Percentiles rank a stretch among this genome's conserved stretches.
Evolutionary conservation across 495 filamentous ascomycete species (phyloP).

Genomic region (Hamigera avellanea): DNA sequence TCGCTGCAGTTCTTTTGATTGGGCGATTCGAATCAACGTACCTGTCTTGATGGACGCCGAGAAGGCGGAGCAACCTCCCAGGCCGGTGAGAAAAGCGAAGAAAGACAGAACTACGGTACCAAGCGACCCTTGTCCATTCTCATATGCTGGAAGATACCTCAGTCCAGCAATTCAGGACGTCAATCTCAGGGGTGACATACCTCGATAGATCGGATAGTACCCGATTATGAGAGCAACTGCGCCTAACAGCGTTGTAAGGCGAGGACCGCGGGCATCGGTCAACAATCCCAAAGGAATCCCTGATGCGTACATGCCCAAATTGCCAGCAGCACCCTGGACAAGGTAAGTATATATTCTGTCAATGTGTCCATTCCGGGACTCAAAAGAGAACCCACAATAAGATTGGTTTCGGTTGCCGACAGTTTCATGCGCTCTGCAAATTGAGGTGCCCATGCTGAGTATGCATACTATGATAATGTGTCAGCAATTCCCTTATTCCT

Average conservation of each 20-base stretch:
- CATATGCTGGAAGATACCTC: slow-evolving; percentile 25
- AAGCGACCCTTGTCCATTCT: slow-evolving; percentile 42
- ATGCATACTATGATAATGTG: slow-evolving; percentile 68
- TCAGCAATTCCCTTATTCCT: not conserved
- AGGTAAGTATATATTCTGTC: not conserved
- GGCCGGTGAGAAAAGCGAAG: slow-evolving; percentile 71
- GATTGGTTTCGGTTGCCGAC: slow-evolving; percentile 78
- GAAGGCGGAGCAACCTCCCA: slow-evolving; percentile 83
- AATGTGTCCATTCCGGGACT: not conserved
- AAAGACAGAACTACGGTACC: slow-evolving; percentile 63
- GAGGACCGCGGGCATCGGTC: slow-evolving; percentile 72
- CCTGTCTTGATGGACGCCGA: slow-evolving; percentile 70
- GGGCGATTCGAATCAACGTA: slow-evolving; percentile 14
- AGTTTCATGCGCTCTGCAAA: slow-evolving; percentile 79
- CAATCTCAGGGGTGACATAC: slow-evolving; percentile 20
- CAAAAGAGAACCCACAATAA: slow-evolving; percentile 52
- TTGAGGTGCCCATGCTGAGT: slow-evolving; percentile 95
- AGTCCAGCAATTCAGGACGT: not conserved
- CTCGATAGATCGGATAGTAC: slow-evolving; percentile 68
- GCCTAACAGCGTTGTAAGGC: slow-evolving; percentile 64
- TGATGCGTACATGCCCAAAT: slow-evolving; percentile 87
- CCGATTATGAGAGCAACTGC: slow-evolving; percentile 57
- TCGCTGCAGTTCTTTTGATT: slow-evolving; percentile 1
- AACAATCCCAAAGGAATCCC: slow-evolving; percentile 85
- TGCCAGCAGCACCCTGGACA: slow-evolving; percentile 70